Evolutionary conservation across 306 rosid genomes (phyloP).

Genomic region (Vigna nakashimae): DNA sequence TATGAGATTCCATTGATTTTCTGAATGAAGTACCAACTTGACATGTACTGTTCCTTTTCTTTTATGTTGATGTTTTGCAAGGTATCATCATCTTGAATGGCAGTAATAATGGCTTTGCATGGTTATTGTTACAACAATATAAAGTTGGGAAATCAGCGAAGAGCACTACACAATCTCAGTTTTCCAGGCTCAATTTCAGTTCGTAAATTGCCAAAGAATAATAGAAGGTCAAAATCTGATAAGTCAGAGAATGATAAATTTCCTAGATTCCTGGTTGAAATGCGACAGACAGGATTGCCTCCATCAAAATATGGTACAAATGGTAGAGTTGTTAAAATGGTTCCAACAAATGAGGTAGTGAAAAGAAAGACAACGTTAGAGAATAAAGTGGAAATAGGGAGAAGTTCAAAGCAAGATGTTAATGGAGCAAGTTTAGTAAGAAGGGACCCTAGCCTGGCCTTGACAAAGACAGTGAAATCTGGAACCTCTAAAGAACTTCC

Average conservation of each 20-base stretch:
- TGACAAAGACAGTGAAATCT: conserved; percentile 53
- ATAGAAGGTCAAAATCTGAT: conserved; percentile 43
- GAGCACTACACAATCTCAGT: conserved; percentile 53
- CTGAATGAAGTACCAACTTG: conserved; percentile 6
- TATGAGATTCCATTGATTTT: conserved; percentile 19
- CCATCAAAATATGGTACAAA: conserved; percentile 60
- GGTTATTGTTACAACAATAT: conserved; percentile 59
- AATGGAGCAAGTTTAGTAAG: conserved; percentile 69
- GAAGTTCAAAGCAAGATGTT: conserved; percentile 61
- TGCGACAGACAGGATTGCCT: conserved; percentile 62
- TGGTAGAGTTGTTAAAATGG: conserved; percentile 86
- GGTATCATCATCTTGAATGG: conserved; percentile 55
- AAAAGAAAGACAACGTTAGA: conserved; percentile 54
- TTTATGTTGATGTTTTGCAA: conserved; percentile 30
- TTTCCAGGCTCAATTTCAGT: conserved; percentile 68
- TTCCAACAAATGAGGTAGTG: conserved; percentile 71
- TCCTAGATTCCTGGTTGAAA: conserved; percentile 55
- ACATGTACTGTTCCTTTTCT: background rate
- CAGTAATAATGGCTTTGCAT: conserved; percentile 72
- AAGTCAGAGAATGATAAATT: conserved; percentile 34
- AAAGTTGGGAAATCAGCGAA: conserved; percentile 54
- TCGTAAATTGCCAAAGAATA: conserved; percentile 47
- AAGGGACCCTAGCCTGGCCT: conserved; percentile 47
- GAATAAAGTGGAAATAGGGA: conserved; percentile 57
- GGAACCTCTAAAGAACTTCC: conserved; percentile 60